Conservation (phyloP, 192 early-diverging fungal species). For the Gonapodya prolifera region DNA sequence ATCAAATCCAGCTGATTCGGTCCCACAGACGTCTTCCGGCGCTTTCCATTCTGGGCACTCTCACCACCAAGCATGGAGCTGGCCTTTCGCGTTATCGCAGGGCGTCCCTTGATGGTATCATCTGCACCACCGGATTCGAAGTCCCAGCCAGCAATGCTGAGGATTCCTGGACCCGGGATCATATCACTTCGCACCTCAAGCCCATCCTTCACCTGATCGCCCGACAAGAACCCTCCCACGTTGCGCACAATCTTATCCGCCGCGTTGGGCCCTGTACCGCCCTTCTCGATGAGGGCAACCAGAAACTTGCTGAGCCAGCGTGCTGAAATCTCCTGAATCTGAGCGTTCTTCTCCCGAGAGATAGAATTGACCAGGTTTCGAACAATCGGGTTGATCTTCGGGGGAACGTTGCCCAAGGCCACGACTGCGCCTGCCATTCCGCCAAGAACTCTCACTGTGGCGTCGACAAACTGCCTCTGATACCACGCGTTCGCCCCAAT, state of each 20-base stretch:
- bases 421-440: constrained; percentile 71
- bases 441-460: constrained; percentile 55
- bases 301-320: constrained; percentile 30
- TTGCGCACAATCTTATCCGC: constrained; percentile 86
- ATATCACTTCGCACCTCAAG: neutral
- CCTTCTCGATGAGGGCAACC: constrained; percentile 13
- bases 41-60: neutral
- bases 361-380: constrained; percentile 77
- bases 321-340: constrained; percentile 47
- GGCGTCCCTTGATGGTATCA: neutral
- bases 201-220: constrained; percentile 33
- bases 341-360: constrained; percentile 42
- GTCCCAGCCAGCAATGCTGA: neutral
- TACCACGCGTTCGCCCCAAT: neutral
- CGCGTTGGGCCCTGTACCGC: constrained; percentile 20
- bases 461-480: neutral
- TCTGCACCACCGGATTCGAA: neutral
- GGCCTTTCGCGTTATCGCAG: neutral
- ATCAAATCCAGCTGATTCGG: neutral
- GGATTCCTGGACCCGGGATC: neutral
- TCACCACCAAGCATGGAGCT: neutral
- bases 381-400: constrained; percentile 72
- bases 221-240: constrained; percentile 68
- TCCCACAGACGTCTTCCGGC: neutral
- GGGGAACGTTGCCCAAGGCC: constrained; percentile 58